phyloP scores from a whole-genome alignment of 371 early-diverging fungal species.

The Apophysomyces trapeziformis region DNA sequence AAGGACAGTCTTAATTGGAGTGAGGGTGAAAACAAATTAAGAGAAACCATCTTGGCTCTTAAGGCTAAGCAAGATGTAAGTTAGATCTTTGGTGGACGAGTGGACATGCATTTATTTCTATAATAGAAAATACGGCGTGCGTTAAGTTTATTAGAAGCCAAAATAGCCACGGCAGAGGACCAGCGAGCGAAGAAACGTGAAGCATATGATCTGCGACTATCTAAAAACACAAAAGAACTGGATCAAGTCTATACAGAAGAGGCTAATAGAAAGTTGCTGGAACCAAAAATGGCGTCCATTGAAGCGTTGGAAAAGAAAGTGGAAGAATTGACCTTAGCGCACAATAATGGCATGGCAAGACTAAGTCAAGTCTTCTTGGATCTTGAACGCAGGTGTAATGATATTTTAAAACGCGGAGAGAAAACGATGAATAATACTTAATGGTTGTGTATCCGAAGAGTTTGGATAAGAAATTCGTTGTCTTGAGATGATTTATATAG shows the following conservation, averaged over 20 bases:
- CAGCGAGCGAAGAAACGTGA: neutral
- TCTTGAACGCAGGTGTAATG: neutral
- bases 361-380: neutral
- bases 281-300: neutral
- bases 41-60: neutral
- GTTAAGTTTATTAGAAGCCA: neutral
- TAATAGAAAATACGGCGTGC: slow-evolving; percentile 3
- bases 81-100: neutral
- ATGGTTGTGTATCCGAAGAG: too few relatives aligned
- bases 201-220: neutral
- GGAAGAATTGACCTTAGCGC: neutral
- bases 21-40: neutral
- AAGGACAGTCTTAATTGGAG: neutral
- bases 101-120: neutral
- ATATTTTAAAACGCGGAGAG: neutral
- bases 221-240: slow-evolving; percentile 4
- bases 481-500: too few relatives aligned
- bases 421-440: neutral
- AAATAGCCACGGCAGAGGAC: neutral
- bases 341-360: neutral
- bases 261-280: neutral
- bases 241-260: slow-evolving; percentile 1
- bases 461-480: too few relatives aligned
- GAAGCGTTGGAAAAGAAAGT: neutral
- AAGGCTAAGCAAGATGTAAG: neutral